Conservation (phyloP, 768 basidiomycete genomes). For the Chlorophyllum brunneum region DNA sequence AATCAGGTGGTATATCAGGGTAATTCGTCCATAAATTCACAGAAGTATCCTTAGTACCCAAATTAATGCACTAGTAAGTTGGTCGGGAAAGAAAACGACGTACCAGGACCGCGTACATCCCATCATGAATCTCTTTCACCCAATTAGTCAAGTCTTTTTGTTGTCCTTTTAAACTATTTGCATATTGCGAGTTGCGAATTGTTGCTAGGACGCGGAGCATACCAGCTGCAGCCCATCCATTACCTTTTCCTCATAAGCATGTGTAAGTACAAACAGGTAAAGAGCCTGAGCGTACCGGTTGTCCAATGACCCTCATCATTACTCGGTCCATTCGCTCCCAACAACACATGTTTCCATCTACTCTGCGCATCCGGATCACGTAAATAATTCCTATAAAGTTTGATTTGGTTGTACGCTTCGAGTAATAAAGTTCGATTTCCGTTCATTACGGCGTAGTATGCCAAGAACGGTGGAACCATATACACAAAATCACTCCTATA, state of each 20-base stretch:
- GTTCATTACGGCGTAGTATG: conserved; percentile 71
- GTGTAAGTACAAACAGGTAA: background rate
- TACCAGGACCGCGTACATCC: conserved; percentile 60
- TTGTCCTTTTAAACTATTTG: conserved; percentile 42
- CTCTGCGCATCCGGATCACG: conserved; percentile 49
- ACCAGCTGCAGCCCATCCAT: conserved; percentile 87
- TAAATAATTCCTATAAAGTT: conserved; percentile 66
- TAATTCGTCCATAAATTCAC: conserved; percentile 68
- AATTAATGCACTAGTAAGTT: background rate
- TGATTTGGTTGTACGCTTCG: conserved; percentile 69
- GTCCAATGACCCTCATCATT: conserved; percentile 76
- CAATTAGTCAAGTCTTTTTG: conserved; percentile 58
- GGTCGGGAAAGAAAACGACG: conserved; percentile 24
- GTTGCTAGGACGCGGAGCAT: conserved; percentile 82
- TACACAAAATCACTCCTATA: conserved; percentile 75
- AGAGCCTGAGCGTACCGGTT: conserved; percentile 46
- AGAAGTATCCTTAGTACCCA: conserved; percentile 31
- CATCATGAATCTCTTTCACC: conserved; percentile 71
- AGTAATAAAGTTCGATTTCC: conserved; percentile 53
- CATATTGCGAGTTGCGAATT: conserved; percentile 60
- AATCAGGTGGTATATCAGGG: conserved; percentile 40
- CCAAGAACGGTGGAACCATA: conserved; percentile 86
- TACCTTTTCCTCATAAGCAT: conserved; percentile 42
- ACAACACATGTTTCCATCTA: conserved; percentile 67
- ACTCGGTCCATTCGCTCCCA: conserved; percentile 38